Evolutionary conservation across 2,329 filamentous ascomycete species (phyloP).

Genomic region (Aspergillus transmontanensis): DNA sequence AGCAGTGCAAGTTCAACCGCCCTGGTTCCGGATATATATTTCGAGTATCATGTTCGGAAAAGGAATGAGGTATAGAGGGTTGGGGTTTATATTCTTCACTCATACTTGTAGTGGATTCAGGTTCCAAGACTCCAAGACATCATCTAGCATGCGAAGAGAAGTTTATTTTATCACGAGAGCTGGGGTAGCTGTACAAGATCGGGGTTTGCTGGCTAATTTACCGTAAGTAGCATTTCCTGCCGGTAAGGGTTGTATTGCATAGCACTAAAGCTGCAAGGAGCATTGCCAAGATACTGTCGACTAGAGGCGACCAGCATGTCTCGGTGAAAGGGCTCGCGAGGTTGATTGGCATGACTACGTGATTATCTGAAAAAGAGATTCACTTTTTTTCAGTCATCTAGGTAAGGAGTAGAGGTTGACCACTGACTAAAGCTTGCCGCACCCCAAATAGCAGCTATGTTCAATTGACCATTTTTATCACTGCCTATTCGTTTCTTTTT

Average conservation of each 20-base stretch:
- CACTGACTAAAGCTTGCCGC: too few relatives aligned
- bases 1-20: background rate
- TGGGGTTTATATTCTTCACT: background rate
- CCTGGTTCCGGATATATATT: background rate
- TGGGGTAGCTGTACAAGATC: background rate
- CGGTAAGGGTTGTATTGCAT: background rate
- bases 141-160: background rate
- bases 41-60: background rate
- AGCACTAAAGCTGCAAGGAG: background rate
- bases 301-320: background rate
- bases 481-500: background rate
- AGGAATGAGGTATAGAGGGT: background rate
- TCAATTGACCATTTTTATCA: background rate
- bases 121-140: background rate
- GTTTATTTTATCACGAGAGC: too few relatives aligned
- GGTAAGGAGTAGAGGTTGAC: too few relatives aligned
- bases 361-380: background rate
- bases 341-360: background rate
- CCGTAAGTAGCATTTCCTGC: background rate
- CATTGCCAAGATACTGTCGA: background rate
- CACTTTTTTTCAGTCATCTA: too few relatives aligned
- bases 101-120: background rate
- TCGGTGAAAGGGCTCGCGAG: background rate
- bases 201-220: background rate
- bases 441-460: background rate